A percentile compares a stretch with the other conserved stretches of the same genome.
Evolutionary conservation across 202 grass and related monocot genomes (phyloP).

Genomic region (Alloteropsis angusta): DNA sequence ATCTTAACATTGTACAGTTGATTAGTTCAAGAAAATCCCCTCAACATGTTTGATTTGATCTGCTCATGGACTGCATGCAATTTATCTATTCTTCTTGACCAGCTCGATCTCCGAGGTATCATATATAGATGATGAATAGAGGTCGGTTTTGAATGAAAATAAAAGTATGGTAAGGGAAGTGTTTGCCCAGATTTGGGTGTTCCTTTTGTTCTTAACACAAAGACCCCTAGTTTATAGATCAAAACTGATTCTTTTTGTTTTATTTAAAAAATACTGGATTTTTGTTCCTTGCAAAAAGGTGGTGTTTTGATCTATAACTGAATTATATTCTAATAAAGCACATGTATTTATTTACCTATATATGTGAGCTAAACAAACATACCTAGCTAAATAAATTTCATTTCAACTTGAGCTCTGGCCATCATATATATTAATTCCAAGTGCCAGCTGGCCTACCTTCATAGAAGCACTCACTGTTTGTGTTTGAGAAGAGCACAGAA

Average conservation of each 20-base stretch:
- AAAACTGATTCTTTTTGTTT: background rate
- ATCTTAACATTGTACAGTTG: slow-evolving; percentile 23
- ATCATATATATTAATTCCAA: background rate
- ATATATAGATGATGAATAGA: background rate
- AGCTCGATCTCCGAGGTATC: slow-evolving; percentile 12
- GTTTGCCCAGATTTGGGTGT: background rate
- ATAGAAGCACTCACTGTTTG: background rate
- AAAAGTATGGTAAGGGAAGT: background rate
- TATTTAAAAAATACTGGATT: too few species aligned
- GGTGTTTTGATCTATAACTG: background rate
- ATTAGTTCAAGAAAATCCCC: slow-evolving; percentile 20
- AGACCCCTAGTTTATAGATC: background rate
- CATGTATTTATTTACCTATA: background rate
- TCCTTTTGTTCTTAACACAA: background rate
- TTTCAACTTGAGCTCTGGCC: background rate
- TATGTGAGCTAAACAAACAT: background rate
- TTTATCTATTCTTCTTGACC: slow-evolving; percentile 25
- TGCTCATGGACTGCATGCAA: background rate
- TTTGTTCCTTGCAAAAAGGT: background rate
- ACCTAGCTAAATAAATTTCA: background rate
- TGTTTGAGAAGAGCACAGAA: slow-evolving; percentile 6
- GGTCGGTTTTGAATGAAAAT: background rate
- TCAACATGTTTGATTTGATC: slow-evolving; percentile 26
- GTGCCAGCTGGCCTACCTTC: background rate
- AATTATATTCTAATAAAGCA: background rate